Evolutionary conservation across 495 filamentous ascomycete genomes (phyloP).

Genomic region (Polyplosphaeria fusca): DNA sequence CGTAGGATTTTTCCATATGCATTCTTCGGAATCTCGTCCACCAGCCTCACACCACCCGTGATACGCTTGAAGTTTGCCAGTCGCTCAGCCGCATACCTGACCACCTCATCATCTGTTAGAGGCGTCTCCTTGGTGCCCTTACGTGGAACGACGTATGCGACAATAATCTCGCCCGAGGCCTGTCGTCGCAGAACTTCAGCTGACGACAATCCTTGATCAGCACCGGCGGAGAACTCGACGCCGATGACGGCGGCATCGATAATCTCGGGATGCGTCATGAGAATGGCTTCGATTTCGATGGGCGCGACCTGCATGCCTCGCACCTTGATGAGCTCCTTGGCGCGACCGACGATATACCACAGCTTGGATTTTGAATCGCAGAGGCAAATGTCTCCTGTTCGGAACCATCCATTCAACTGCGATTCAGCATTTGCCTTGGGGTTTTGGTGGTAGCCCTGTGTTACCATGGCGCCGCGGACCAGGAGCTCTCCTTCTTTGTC

Average conservation of each 20-base stretch:
- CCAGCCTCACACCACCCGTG: no score
- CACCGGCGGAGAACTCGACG: no score
- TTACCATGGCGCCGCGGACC: conserved; percentile 16
- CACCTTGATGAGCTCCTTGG: conserved; percentile 32
- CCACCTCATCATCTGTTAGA: conserved; percentile 17
- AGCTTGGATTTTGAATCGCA: conserved; percentile 49
- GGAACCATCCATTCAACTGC: conserved; percentile 23
- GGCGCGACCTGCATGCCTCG: conserved; percentile 31
- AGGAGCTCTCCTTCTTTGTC: conserved; percentile 29
- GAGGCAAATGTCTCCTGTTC: conserved; percentile 28
- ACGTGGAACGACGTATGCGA: conserved; percentile 35
- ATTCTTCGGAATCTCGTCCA: no score
- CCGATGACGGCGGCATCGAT: conserved; percentile 29
- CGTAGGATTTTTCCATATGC: no score
- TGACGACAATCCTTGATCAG: conserved; percentile 8
- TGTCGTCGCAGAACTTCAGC: conserved; percentile 35
- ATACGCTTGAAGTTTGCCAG: conserved; percentile 25
- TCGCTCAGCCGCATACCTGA: conserved; percentile 11
- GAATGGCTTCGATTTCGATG: conserved; percentile 22
- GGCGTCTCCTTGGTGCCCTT: conserved; percentile 2
- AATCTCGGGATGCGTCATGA: conserved; percentile 22
- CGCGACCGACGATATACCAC: conserved; percentile 77
- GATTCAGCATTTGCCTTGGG: conserved; percentile 11
- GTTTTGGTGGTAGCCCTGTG: conserved; percentile 16
- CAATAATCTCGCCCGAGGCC: no score